Base-by-base conservation (phyloP, 306 rosid genomes). In the Medicago lupulina region DNA sequence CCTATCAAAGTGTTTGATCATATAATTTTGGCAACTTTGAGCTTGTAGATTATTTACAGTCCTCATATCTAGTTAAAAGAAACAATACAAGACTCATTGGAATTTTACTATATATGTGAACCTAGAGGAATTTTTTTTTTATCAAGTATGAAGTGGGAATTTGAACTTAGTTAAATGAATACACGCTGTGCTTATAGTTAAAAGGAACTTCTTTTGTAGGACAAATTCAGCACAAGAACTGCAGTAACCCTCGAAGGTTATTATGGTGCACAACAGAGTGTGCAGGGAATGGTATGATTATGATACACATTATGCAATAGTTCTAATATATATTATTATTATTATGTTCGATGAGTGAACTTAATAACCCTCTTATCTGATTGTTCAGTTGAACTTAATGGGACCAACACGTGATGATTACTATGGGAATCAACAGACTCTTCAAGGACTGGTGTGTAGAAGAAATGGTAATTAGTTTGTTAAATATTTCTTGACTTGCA, bases 401-500 rank as follows among this genome's bases (percentile, higher is more conserved):
- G 99, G 93, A 50, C 96, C 99, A 58, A 90, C 97, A 2, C 96
- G 99, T 7, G 99, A 95, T 55, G 89, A 87, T 85, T 95, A 90
- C 83, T 95, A 89, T 23, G 91, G 93, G 78, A 92, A 86, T 88
- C 97, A 92, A 82, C 97, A 90, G 87, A 79, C 95, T 75, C 90
- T 95, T 47, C 95, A 83, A 77, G 96, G 97, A 65, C 93, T 95
- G 89, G 98, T 95, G 87, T 66, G 96, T 84, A 63, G 9, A 68
- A 17, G 17, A 59, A 70, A 38, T 69, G 76, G 31, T 58, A 68
- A 76, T 44, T 18, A 13, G 50, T 51, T 76, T 31, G 39, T 66
- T 18, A 11, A 55, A 82, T 61, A 44, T 34, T 44, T 78, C 19
- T 72, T 39, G 44, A 31, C 58, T 40, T 64, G 61, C 71, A 72